Base-by-base conservation (phyloP, 164 flowering plant genomes). In the Stephania yunnanensis region DNA sequence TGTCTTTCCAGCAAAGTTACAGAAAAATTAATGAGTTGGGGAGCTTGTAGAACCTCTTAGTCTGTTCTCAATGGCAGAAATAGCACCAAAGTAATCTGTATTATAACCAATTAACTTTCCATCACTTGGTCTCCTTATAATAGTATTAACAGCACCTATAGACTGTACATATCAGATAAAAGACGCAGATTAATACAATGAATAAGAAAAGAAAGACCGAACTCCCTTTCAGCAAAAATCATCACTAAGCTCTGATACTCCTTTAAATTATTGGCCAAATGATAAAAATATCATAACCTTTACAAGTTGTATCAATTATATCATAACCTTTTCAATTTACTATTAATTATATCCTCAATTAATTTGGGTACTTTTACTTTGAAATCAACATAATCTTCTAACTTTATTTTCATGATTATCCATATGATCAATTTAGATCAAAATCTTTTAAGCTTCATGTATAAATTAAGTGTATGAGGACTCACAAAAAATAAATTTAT, bases 71-170 rank as follows among this genome's bases (percentile, higher is more conserved):
- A 95, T 93, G 15, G 95, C 91, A 81, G 91, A 81, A 76, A 93
- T 95, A 53, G 97, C 97, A 77, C 97, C 98, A 76, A 85, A 74
- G 80, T 90, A 93, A 75, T 95, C 97, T 7, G 97, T 90, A 77
- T 95, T 95, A 83, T 83, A 93, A 69, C 94, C 98, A 80, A 81
- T 80, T 75, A 91, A 77, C 84, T 89, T 92, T 69, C 94, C 97
- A 85, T 95, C 93, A 77, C 76, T 86, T 44, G 82, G 84, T 75
- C 89, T 83, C 83, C 95, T 84, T 69, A 92, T 76, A 74, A 95
- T 85, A 81, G 89, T 86, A 82, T 92, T 93, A 71, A 95, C 93
- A 80, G 95, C 98, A 81, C 97, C 98, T 68, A 95, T 95, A 71
- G 93, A 83, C 97, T 92, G 89, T 19, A 72, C 70, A 48, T 20